These are phyloP conservation scores for Effrenium voratum DNA, from an alignment of 73 alveolate species.

Conservation along the genomic window DNA sequence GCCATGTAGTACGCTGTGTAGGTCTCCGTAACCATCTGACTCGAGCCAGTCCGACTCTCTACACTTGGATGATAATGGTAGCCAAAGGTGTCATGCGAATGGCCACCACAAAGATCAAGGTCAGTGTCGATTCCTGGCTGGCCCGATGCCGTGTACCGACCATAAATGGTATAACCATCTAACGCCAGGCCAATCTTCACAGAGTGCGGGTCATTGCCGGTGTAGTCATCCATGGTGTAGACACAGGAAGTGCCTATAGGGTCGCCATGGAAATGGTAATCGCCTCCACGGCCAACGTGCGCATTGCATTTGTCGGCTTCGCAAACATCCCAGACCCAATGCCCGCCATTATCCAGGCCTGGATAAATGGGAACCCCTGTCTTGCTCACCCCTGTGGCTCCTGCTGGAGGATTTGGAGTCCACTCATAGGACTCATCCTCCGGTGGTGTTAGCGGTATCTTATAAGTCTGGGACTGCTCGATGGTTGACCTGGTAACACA, in stretches of 20 bases:
- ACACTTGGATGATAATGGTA: constrained; percentile 60
- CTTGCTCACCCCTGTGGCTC: constrained; percentile 53
- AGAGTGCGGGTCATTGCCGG: constrained; percentile 44
- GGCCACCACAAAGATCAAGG: constrained; percentile 58
- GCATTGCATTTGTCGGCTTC: constrained; percentile 84
- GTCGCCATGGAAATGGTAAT: constrained; percentile 57
- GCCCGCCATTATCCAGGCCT: constrained; percentile 65
- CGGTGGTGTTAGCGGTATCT: constrained; percentile 48
- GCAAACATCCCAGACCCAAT: constrained; percentile 76
- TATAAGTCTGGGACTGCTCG: constrained; percentile 56
- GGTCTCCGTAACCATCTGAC: not conserved
- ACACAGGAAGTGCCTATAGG: constrained; percentile 30
- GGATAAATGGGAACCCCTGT: not conserved
- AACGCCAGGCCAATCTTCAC: not conserved
- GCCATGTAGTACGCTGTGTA: constrained; percentile 67
- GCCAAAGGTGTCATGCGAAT: constrained; percentile 26
- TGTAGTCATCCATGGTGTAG: constrained; percentile 40
- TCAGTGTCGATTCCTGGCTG: constrained; percentile 51
- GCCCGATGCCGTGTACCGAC: constrained; percentile 40
- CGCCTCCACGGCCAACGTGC: constrained; percentile 71
- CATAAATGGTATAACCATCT: constrained; percentile 12
- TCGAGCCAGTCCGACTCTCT: constrained; percentile 3
- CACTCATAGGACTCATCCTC: constrained; percentile 46
- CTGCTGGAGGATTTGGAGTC: constrained; percentile 69
- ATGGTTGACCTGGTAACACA: constrained; percentile 52